These are phyloP conservation scores for Eucalyptus polyanthemos DNA, from an alignment of 345 rosid species.

Conservation along the genomic window DNA sequence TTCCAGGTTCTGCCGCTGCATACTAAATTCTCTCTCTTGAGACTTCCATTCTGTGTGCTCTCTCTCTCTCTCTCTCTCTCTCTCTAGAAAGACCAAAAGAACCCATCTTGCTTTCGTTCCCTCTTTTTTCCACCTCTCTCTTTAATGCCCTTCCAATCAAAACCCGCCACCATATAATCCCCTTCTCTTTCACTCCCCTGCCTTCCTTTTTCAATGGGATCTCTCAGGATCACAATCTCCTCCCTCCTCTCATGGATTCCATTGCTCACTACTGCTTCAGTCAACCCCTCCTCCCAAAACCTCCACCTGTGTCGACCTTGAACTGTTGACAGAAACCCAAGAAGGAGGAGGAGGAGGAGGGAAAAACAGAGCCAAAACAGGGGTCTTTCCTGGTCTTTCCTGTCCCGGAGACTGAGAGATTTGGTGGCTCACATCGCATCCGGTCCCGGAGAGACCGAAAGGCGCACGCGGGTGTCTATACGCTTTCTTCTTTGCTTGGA, in stretches of 20 bases:
- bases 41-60: neutral
- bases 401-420: neutral
- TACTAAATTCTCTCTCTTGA: neutral
- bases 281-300: neutral
- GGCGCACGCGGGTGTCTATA: neutral
- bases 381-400: neutral
- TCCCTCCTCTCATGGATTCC: slow-evolving; percentile 35
- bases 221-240: slow-evolving; percentile 8
- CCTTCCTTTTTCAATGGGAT: slow-evolving; percentile 5
- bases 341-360: neutral
- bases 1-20: neutral
- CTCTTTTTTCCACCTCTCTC: neutral
- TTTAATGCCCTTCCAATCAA: neutral
- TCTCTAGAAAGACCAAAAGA: neutral
- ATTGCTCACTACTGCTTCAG: neutral
- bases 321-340: neutral
- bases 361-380: neutral
- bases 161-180: neutral
- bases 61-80: neutral
- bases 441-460: neutral
- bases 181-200: neutral
- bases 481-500: neutral
- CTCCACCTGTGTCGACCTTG: neutral
- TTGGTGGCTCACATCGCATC: neutral
- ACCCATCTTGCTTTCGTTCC: neutral